Evolutionary conservation across 371 early-diverging fungal genomes (phyloP).

Genomic region (Haplosporangium sp.): DNA sequence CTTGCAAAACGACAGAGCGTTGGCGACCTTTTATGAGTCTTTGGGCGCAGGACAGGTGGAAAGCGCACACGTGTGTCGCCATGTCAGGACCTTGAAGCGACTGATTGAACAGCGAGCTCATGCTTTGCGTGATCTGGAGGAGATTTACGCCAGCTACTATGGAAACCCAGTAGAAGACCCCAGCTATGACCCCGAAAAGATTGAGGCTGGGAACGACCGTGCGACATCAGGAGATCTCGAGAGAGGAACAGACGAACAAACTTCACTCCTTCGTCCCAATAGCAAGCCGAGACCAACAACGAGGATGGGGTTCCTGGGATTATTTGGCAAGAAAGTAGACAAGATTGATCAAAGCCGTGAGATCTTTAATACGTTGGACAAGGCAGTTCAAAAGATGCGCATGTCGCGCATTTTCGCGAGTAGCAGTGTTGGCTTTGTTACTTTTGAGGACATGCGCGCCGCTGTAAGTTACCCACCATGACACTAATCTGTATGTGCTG

Average conservation of each 20-base stretch:
- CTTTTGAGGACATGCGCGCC: conserved; percentile 64
- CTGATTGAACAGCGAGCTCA: conserved; percentile 54
- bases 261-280: conserved; percentile 27
- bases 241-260: conserved; percentile 13
- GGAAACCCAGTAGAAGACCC: conserved; percentile 48
- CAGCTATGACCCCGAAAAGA: conserved; percentile 47
- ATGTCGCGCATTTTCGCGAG: conserved; percentile 32
- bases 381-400: conserved; percentile 55
- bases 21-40: conserved; percentile 70
- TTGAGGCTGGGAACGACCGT: conserved; percentile 35
- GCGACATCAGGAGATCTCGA: conserved; percentile 1
- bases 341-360: conserved; percentile 47
- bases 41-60: conserved; percentile 70
- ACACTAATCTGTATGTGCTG: too few species aligned
- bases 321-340: conserved; percentile 57
- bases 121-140: conserved; percentile 52
- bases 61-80: conserved; percentile 67
- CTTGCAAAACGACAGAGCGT: conserved; percentile 60
- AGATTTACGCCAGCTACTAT: conserved; percentile 45
- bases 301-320: conserved; percentile 53
- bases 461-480: conserved; percentile 21
- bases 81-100: conserved; percentile 58
- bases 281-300: conserved; percentile 34
- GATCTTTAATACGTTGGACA: conserved; percentile 58
- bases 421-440: conserved; percentile 71